Evolutionary conservation across 441 rosid genomes (phyloP), one percentile per base, ranked within the genome.

Genomic region (Adansonia gregorii): DNA sequence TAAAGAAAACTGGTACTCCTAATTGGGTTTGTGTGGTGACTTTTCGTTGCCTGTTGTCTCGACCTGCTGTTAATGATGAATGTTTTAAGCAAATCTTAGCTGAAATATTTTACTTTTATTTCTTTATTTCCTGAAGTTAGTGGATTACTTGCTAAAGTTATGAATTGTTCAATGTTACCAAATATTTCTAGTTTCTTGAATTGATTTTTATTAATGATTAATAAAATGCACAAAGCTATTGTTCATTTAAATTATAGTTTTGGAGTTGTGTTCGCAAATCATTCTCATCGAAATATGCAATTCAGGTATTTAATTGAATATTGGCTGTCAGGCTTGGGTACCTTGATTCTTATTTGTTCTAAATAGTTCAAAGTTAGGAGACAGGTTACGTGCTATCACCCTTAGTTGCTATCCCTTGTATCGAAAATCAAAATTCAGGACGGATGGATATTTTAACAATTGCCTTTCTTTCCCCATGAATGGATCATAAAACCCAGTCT

Each of bases 241-340:
- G 58, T 69, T 69, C 73, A 69, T 49, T 43, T 19, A 67, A 67
- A 67, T 49, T 51, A 11, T 70, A 70, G 60, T 15, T 70, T 70
- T 49, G 58, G 17, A 69, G 73, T 48, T 69, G 45, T 59, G 59
- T 49, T n/a, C 2, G 24, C 20, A 24, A 70, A 24, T 27, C 59
- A 14, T 7, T 51, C 14, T 52, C 45, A 14, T 49, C 11, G 1
- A 70, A 51, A 27, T 15, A 51, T 51, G 74, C 1, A 1, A 41
- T 48, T 68, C 56, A 2, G 41, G 41, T 22, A 24, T 69, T 49
- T 69, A 69, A 45, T 69, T 52, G 24, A 35, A 7, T 70, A 70
- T 52, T 70, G 74, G 7, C 22, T 70, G 46, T 52, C 27, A 31
- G 43, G 60, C 74, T 27, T 15, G 60, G 9, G 1, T 52, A 24